phyloP scores from a whole-genome alignment of 805 yeast genomes.

The Candida loeiensis region DNA sequence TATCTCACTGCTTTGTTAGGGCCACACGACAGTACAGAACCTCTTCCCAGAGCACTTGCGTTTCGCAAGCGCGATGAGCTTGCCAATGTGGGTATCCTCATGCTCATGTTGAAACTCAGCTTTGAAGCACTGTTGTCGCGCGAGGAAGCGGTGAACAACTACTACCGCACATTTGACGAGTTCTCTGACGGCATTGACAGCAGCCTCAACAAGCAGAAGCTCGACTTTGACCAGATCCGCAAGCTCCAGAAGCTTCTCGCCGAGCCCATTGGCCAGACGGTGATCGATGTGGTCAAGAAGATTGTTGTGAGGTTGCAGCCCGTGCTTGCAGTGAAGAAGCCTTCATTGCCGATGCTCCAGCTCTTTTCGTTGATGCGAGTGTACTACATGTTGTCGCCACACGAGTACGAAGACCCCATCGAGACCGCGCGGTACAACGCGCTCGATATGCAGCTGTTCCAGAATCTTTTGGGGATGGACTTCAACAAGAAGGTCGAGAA shows the following conservation, averaged over 20 bases:
- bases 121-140: conserved; percentile 46
- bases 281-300: conserved; percentile 14
- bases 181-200: not conserved
- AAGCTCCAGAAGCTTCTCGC: conserved; percentile 13
- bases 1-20: conserved; percentile 15
- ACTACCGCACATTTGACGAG: conserved; percentile 5
- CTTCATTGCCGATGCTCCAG: conserved; percentile 8
- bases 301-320: conserved; percentile 17
- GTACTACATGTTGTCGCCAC: conserved; percentile 7
- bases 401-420: conserved; percentile 11
- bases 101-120: conserved; percentile 50
- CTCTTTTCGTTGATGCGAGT: conserved; percentile 6
- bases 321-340: conserved; percentile 1
- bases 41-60: conserved; percentile 15
- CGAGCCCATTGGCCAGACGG: conserved; percentile 16
- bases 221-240: conserved; percentile 3
- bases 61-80: conserved; percentile 41
- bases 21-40: conserved; percentile 2
- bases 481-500: conserved; percentile 35
- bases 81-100: conserved; percentile 48
- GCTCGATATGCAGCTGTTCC: conserved; percentile 16
- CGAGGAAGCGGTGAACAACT: conserved; percentile 14
- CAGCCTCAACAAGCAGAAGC: conserved; percentile 1
- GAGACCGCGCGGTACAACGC: conserved; percentile 5
- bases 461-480: conserved; percentile 36